Base-by-base conservation (phyloP, 1,284 basidiomycete genomes). In the Moesziomyces sp. region DNA sequence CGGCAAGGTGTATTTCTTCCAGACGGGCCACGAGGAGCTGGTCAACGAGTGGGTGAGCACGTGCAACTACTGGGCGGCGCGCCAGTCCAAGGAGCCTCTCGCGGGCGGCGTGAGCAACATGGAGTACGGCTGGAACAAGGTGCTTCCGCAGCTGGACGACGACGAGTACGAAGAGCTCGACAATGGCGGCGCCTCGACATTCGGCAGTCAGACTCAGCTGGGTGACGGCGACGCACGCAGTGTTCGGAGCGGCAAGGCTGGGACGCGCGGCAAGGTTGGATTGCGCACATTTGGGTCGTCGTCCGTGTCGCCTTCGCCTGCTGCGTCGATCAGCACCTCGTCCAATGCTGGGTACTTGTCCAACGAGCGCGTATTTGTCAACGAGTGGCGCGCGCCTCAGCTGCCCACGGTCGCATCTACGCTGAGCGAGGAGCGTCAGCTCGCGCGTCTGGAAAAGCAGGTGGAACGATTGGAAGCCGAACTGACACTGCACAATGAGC, bases 11-110 rank as follows among this genome's bases (percentile, higher is more conserved):
- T 95, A 91, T 85, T 95, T 97, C 86, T 97, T 97, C 88, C 95
- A 98, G 85, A 93, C 96, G 0, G 96, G 96, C 1, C 98, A 96
- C 2, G 95, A 97, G 80, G 95, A 97, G 77, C 89, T 99, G 19
- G 94, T 97, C 42, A 92, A 93, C 80, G 96, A 99, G 84, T 99
- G 96, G 96, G 94, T 97, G 9, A 91, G 92, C 35, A 97, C 96
- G 0, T 98, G 95, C 88, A 99, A 98, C 86, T 98, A 98, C 84
- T 98, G 95, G 94, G 93, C 96, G 0, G 96, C 96, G 0, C 88
- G 95, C 35, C 91, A 90, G 71, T 94, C 92, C 84, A 94, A 95
- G 77, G 94, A 97, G 80, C 96, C 96, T 0, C 88, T 99, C 3
- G 88, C 92, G 3, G 96, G 95, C 3, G 96, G 95, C 30, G 94